phyloP scores from a whole-genome alignment of 2,329 filamentous ascomycete species.

The Ophiostoma tasmaniense region DNA sequence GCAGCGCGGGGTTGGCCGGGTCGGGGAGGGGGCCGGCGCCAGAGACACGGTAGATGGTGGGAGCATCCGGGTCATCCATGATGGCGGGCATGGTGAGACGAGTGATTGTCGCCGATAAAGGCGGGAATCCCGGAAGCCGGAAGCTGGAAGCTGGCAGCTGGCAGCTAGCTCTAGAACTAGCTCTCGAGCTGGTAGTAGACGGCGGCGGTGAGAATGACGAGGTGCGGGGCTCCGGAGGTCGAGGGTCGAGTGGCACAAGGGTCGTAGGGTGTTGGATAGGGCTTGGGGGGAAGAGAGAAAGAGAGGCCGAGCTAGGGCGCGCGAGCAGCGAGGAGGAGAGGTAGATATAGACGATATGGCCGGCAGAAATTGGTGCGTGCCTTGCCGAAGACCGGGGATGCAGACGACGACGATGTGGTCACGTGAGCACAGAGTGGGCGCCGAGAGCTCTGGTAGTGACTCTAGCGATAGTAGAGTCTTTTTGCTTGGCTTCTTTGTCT shows the following conservation, averaged over 20 bases:
- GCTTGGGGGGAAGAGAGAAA: neutral
- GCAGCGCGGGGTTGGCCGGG: slow-evolving; percentile 53
- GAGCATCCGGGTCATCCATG: slow-evolving; percentile 65
- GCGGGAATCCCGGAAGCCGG: neutral
- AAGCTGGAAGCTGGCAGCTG: neutral
- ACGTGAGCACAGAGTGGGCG: neutral
- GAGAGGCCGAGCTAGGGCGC: neutral
- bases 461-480: neutral
- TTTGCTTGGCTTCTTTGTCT: neutral
- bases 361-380: neutral
- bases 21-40: slow-evolving; percentile 58
- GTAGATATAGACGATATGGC: neutral
- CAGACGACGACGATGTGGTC: neutral
- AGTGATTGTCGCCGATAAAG: neutral
- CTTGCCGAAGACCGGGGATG: neutral
- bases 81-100: slow-evolving; percentile 59
- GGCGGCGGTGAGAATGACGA: neutral
- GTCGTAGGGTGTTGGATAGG: neutral
- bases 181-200: neutral
- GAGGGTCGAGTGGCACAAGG: neutral
- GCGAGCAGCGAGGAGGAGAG: neutral
- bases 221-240: neutral
- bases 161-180: too few relatives aligned
- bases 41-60: slow-evolving; percentile 61
- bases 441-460: neutral